Conservation (phyloP, 106 monocot genomes). For the Dactylorhiza incarnata region DNA sequence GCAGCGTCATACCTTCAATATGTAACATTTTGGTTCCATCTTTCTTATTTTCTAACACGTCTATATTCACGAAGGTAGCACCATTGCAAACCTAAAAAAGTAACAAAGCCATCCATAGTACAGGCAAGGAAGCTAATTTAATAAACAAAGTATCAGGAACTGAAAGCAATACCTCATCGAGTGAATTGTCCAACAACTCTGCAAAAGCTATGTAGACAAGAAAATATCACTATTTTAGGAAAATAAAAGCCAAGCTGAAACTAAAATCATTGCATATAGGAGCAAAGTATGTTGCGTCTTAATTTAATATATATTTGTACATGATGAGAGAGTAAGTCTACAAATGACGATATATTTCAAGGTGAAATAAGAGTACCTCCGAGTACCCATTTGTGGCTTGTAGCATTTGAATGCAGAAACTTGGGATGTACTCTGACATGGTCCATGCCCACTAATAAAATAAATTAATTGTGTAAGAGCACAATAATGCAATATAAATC, state of each 20-base stretch:
- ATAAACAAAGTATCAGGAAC: not conserved
- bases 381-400: constrained; percentile 98
- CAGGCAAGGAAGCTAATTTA: not conserved
- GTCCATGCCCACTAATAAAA: constrained; percentile 57
- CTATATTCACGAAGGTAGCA: constrained; percentile 84
- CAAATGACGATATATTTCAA: not conserved
- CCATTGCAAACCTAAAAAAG: constrained; percentile 67
- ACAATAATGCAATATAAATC: not conserved
- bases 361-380: constrained; percentile 45
- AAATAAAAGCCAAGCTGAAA: not conserved
- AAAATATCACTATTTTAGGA: not conserved
- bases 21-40: constrained; percentile 69
- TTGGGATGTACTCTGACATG: constrained; percentile 93
- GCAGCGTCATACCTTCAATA: constrained; percentile 58
- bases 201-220: constrained; percentile 62
- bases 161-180: constrained; percentile 64
- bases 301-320: not conserved
- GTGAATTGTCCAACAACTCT: constrained; percentile 90
- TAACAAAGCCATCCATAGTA: not conserved
- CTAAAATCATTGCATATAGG: not conserved
- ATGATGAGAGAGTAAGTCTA: not conserved
- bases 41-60: constrained; percentile 63
- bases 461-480: not conserved
- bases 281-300: not conserved
- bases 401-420: constrained; percentile 98